Base-by-base conservation (phyloP, 2,329 filamentous ascomycete species). In the Penicillium fuscoglaucum region DNA sequence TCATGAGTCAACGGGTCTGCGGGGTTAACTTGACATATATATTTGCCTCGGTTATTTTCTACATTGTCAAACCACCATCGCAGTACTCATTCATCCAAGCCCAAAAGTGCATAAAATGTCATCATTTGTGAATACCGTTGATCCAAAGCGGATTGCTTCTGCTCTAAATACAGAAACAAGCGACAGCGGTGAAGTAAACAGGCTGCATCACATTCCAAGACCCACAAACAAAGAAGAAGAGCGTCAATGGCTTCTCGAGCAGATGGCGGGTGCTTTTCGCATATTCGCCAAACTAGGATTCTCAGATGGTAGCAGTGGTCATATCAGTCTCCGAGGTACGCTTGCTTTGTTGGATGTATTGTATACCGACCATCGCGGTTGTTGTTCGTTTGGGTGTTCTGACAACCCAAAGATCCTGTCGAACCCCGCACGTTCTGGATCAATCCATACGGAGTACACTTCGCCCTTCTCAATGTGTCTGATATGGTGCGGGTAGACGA, bases 401-500 rank as follows among this genome's bases (percentile, higher is more conserved):
- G 9, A 12, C 21, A 51, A 37, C 9, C 26, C 12, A n/a, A 43
- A 64, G 66, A 70, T 50, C 66, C 68, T 24, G 39, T 66, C 29
- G 49, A 66, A 26, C 59, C 61, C 24, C 45, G 54, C 24, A 69
- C 62, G 1, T 74, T 74, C 62, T 74, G 73, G 72, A 68, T 79
- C 26, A 80, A 80, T 53, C 77, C 78, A 0, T 76, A 76, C 52
- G 76, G 76, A 1, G 65, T 72, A 2, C 73, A 78, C 7, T 82
- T 81, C 62, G 71, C 68, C 19, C 60, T 76, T 9, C 72, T 82
- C 33, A 79, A 71, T 49, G 76, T 74, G n/a, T 76, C 72, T 6
- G 79, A 82, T 61, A 71, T 82, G 45, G 78, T 82, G 33, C 72
- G 71, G 10, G 76, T 82, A 5, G 70, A 79, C 58, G 70, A 78